Evolutionary conservation across 2,329 filamentous ascomycete species (phyloP), one percentile per base, ranked within the genome.

Genomic region (Clarireedia hainanense): DNA sequence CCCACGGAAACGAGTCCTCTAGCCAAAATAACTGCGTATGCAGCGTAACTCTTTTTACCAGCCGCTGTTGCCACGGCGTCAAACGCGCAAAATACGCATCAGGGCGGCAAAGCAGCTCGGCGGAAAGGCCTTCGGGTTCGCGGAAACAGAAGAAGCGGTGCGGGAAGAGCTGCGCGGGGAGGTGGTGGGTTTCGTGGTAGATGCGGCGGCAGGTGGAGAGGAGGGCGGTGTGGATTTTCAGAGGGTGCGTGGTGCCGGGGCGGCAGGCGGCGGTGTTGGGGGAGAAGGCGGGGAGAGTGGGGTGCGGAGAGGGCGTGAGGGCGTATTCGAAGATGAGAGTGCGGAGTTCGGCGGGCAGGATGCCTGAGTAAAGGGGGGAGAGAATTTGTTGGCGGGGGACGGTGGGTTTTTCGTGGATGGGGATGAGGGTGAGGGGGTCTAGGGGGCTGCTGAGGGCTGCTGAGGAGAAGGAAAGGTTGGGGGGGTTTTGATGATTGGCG

Each of bases 1-100:
- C 27, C 2, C 3, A 9, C 1, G 20, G n/a, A 17, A 64, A 64
- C 2, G 7, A 26, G 9, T 48, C 40, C 42, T 67, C 58, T 3
- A 66, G 60, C 63, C 64, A 66, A 47, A 46, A 65, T 34, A 60
- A 23, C 27, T 65, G 63, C 1, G 61, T 61, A 47, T 62, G 61
- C 6, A 66, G 30, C 26, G 62, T 61, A 4, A 61, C 27, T 6
- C 57, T 48, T 23, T 50, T 58, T 4, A 58, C 54, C 4, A 58
- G 50, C 1, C 34, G 20, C 5, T 55, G 15, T 40, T 65, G 63
- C 51, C 57, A 58, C 12, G 56, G 50, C 9, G 45, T n/a, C 39
- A 63, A 50, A 0, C 46, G 40, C 0, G 2, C 2, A 27, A 64
- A 60, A 42, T 61, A 58, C 30, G 24, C 7, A 7, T 46, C 20